Conservation (phyloP, 2,329 filamentous ascomycete genomes). For the Lecanosticta acicola region DNA sequence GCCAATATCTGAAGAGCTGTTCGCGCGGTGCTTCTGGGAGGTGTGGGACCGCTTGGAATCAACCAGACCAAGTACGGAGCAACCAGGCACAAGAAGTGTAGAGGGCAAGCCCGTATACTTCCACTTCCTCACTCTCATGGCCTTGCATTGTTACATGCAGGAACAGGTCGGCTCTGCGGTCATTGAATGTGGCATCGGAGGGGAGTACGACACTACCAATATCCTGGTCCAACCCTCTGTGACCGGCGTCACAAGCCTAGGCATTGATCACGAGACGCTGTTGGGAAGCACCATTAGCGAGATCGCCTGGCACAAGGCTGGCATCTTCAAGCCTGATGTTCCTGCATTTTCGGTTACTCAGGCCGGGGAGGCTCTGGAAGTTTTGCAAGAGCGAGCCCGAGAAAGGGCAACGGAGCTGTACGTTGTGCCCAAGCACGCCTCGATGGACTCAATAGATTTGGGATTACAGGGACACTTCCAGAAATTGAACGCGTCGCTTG, state of each 20-base stretch:
- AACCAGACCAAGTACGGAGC: conserved; percentile 48
- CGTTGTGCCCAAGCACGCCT: conserved; percentile 46
- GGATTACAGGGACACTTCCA: conserved; percentile 59
- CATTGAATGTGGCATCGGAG: conserved; percentile 90
- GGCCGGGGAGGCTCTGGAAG: conserved; percentile 48
- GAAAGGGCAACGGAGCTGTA: conserved; percentile 47
- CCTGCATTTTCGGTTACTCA: conserved; percentile 60
- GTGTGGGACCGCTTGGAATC: conserved; percentile 66
- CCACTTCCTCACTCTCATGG: conserved; percentile 82
- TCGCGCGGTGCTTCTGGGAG: conserved; percentile 75
- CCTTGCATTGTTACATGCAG: conserved; percentile 72
- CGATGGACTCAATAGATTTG: conserved; percentile 46
- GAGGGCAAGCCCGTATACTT: conserved; percentile 83
- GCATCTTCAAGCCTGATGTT: conserved; percentile 68
- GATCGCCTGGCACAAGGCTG: conserved; percentile 90
- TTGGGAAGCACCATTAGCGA: conserved; percentile 71
- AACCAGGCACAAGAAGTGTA: conserved; percentile 43
- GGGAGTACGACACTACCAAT: conserved; percentile 90
- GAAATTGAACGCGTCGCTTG: conserved; percentile 57
- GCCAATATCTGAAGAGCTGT: conserved; percentile 62
- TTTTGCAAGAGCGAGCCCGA: conserved; percentile 51
- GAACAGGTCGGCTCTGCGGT: conserved; percentile 74
- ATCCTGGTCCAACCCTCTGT: conserved; percentile 66
- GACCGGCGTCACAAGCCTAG: conserved; percentile 70
- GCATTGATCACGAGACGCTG: conserved; percentile 78